Evolutionary conservation across 2,329 filamentous ascomycete genomes (phyloP).

Genomic region (Fonsecaea pedrosoi): DNA sequence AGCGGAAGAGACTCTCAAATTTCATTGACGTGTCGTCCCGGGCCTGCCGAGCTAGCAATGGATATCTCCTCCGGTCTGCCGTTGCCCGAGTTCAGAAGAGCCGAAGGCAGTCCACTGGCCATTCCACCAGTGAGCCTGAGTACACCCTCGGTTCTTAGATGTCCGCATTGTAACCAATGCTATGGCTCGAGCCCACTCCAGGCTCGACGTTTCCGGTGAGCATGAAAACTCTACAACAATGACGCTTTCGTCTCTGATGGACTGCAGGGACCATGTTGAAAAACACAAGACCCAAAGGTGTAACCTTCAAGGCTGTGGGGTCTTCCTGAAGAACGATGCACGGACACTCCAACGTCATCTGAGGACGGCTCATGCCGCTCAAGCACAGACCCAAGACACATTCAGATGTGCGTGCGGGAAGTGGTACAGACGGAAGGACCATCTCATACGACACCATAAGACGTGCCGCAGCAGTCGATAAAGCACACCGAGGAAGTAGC

Average conservation of each 20-base stretch:
- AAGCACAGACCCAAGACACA: neutral
- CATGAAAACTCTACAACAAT: neutral
- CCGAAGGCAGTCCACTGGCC: neutral
- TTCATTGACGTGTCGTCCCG: neutral
- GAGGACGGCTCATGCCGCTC: neutral
- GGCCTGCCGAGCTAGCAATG: neutral
- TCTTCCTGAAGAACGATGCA: neutral
- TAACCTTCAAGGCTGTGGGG: neutral
- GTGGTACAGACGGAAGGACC: slow-evolving; percentile 7
- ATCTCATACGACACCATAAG: slow-evolving; percentile 2
- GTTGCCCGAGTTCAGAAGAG: neutral
- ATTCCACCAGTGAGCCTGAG: neutral
- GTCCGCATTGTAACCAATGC: neutral
- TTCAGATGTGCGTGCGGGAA: slow-evolving; percentile 8
- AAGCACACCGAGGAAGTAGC: neutral
- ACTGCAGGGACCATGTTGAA: neutral
- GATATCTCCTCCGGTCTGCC: neutral
- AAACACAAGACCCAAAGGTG: neutral
- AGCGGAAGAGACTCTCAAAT: neutral
- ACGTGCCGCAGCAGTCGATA: neutral
- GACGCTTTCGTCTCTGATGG: neutral
- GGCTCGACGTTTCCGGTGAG: slow-evolving; percentile 10
- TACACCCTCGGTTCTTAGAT: neutral
- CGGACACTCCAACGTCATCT: slow-evolving; percentile 9
- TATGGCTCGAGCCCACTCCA: neutral